Evolutionary conservation across 192 early-diverging fungal species (phyloP).

Genomic region (Coemansia sp.): DNA sequence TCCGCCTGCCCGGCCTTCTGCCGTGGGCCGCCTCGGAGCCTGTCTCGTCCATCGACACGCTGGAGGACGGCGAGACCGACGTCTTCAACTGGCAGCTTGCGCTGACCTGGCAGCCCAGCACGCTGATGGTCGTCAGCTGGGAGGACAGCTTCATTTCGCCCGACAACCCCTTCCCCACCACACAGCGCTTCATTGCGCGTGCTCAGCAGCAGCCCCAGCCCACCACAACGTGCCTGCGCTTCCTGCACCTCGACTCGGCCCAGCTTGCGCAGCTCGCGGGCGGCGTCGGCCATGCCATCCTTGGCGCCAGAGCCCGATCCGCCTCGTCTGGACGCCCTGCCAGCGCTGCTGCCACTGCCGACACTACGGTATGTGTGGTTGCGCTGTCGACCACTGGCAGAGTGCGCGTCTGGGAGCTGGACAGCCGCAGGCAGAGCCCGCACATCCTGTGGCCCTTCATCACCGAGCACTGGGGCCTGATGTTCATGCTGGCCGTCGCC

Average conservation of each 20-base stretch:
- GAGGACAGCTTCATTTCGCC: conserved; percentile 44
- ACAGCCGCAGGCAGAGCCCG: conserved; percentile 42
- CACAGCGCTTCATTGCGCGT: conserved; percentile 38
- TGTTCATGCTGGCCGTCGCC: conserved; percentile 50
- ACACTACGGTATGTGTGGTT: conserved; percentile 20
- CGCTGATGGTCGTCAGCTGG: conserved; percentile 36
- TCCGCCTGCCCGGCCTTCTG: conserved; percentile 15
- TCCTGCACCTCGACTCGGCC: conserved; percentile 36
- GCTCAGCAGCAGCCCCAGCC: conserved; percentile 30
- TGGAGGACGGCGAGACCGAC: conserved; percentile 49
- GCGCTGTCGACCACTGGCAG: conserved; percentile 34
- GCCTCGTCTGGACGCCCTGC: neutral
- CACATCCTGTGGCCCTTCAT: conserved; percentile 54
- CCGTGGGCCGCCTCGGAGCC: conserved; percentile 44
- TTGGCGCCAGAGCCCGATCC: neutral
- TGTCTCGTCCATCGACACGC: conserved; percentile 38
- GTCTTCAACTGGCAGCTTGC: conserved; percentile 48
- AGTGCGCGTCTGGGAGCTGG: conserved; percentile 51
- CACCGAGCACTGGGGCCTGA: conserved; percentile 53
- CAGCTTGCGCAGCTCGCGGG: conserved; percentile 21
- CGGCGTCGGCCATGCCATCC: neutral
- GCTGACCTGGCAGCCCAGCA: conserved; percentile 51
- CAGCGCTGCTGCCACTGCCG: conserved; percentile 3
- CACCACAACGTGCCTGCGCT: conserved; percentile 43
- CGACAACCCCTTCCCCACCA: conserved; percentile 39